Conservation (phyloP, 441 rosid species). For the Gossypium gossypioides region DNA sequence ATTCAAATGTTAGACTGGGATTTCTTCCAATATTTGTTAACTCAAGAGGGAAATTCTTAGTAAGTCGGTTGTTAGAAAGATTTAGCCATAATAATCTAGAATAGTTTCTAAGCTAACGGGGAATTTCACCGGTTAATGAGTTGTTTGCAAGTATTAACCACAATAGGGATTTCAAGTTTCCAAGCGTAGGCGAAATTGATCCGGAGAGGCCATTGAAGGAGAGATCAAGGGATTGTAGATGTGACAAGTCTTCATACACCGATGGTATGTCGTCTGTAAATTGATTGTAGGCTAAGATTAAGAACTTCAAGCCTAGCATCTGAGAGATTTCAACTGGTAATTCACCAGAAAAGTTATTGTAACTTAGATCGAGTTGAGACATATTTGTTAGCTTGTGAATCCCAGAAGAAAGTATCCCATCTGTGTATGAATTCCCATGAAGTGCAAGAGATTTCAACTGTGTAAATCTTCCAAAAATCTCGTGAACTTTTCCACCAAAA, state of each 20-base stretch:
- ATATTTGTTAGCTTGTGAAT: constrained; percentile 48
- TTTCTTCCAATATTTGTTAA: constrained; percentile 49
- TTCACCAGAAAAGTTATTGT: constrained; percentile 54
- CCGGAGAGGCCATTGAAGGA: constrained; percentile 61
- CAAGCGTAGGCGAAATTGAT: constrained; percentile 47
- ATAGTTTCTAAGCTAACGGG: constrained; percentile 59
- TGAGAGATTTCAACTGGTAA: constrained; percentile 48
- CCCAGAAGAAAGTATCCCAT: constrained; percentile 53
- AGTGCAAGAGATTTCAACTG: constrained; percentile 48
- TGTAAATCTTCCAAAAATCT: constrained; percentile 53
- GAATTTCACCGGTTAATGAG: constrained; percentile 49
- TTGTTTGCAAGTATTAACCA: constrained; percentile 88
- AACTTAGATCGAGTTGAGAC: constrained; percentile 57
- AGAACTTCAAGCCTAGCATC: constrained; percentile 45
- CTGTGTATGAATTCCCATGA: constrained; percentile 46
- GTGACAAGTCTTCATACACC: constrained; percentile 48
- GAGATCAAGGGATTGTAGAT: constrained; percentile 75
- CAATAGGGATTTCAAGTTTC: constrained; percentile 58
- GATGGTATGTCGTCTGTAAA: constrained; percentile 52
- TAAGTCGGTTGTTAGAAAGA: constrained; percentile 58
- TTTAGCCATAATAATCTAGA: constrained; percentile 72
- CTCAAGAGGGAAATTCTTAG: constrained; percentile 49
- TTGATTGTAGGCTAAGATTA: constrained; percentile 53
- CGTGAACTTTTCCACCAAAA: constrained; percentile 55
- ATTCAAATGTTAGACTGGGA: constrained; percentile 39